These are phyloP conservation scores for Avena eriantha DNA, from an alignment of 176 grass and related monocot species.

Conservation along the genomic window DNA sequence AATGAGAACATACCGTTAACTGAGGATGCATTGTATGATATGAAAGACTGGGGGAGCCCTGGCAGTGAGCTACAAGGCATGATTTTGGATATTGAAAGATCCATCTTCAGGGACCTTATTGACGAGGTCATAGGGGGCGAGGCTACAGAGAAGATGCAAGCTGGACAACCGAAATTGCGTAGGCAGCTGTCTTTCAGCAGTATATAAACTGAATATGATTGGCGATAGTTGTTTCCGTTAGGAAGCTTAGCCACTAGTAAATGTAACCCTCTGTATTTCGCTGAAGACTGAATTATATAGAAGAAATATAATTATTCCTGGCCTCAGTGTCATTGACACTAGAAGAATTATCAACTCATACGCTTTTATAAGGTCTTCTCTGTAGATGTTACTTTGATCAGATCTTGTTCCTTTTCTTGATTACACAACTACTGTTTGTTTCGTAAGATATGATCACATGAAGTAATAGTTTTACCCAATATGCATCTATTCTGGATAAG, in stretches of 20 bases:
- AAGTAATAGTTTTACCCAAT: constrained; percentile 28
- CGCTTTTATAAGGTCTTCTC: not conserved
- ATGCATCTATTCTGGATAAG: constrained; percentile 24
- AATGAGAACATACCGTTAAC: constrained; percentile 40
- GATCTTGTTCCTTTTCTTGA: not conserved
- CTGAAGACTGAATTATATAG: constrained; percentile 57
- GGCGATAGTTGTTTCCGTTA: constrained; percentile 36
- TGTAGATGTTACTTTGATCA: not conserved
- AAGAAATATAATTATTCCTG: constrained; percentile 51
- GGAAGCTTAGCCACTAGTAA: constrained; percentile 47
- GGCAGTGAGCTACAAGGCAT: constrained; percentile 47
- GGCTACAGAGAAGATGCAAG: constrained; percentile 40
- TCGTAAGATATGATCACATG: not conserved
- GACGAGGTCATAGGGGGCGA: constrained; percentile 57
- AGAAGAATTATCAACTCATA: constrained; percentile 33
- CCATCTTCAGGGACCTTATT: constrained; percentile 77
- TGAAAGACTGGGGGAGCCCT: constrained; percentile 63
- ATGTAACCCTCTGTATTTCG: constrained; percentile 46
- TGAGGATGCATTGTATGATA: constrained; percentile 51
- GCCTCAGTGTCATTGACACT: constrained; percentile 24
- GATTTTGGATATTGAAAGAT: constrained; percentile 74
- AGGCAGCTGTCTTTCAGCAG: constrained; percentile 65
- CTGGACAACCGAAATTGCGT: constrained; percentile 47
- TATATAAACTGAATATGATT: constrained; percentile 47
- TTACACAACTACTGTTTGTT: constrained; percentile 10